Evolutionary conservation across 164 flowering plant genomes (phyloP), one percentile per base, ranked within the genome.

Genomic region (Magnolia changhungtana): DNA sequence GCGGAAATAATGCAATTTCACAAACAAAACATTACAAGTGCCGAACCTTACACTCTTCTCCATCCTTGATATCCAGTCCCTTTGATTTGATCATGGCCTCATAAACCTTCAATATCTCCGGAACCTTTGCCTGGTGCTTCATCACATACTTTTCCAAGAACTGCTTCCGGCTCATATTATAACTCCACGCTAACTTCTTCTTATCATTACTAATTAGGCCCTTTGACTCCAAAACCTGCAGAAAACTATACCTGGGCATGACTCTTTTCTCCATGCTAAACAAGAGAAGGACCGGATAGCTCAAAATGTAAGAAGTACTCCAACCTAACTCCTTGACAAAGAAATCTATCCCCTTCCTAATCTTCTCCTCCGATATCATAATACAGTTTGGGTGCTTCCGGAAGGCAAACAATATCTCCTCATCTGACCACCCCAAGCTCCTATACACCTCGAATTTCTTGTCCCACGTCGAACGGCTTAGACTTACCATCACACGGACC

Each of bases 401-500:
- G 19, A 82, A 82, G 0, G 77, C 75, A 3, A 5, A 1, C 6
- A 72, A 7, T 61, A 80, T 24, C 23, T 79, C 81, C 6, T 73
- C 81, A 70, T 73, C 77, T 8, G 85, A 80, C 82, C 76, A 80
- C 70, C 81, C 84, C 75, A 69, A 82, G 29, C 67, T 82, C 66
- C 29, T 78, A 71, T 68, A 78, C 24, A 74, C 61, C 55, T 74
- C 73, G 1, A 69, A 7, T 21, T 74, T 81, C 29, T 13, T 19
- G n/a, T 76, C 79, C 81, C 81, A 81, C 0, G 16, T 69, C 3
- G 77, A 65, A 69, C 74, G 24, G 11, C 29, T 69, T 63, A 76
- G 21, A 8, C 19, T 0, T 2, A 23, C 7, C 75, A 66, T 29
- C 1, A 29, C 77, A 1, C 19, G 65, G 2, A 81, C 49, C 1